These are phyloP conservation scores for Euryodendron excelsum DNA, from an alignment of 148 eudicot species.

Conservation along the genomic window DNA sequence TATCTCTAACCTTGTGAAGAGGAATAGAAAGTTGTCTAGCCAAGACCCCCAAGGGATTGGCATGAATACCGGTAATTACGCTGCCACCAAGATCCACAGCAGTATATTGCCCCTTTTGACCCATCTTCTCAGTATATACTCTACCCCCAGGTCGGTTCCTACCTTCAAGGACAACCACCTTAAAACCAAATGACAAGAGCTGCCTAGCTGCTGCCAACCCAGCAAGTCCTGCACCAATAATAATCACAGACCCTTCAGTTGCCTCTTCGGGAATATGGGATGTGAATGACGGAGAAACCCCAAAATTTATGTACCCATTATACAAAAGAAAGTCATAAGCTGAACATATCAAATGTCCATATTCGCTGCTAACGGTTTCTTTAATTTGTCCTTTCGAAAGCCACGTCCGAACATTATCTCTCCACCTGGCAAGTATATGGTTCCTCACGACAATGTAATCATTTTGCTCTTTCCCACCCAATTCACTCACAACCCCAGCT, in stretches of 20 bases:
- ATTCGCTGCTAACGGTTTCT: constrained; percentile 81
- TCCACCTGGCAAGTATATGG: constrained; percentile 86
- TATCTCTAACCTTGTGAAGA: constrained; percentile 86
- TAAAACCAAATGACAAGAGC: constrained; percentile 79
- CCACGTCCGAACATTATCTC: constrained; percentile 73
- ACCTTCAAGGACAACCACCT: constrained; percentile 82
- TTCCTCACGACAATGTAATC: constrained; percentile 92
- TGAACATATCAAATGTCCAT: constrained; percentile 63
- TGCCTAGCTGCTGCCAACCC: constrained; percentile 96
- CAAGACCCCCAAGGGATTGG: constrained; percentile 88
- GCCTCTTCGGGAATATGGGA: constrained; percentile 67
- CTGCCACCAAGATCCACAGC: constrained; percentile 94
- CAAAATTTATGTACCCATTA: constrained; percentile 89
- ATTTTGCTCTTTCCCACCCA: constrained; percentile 87
- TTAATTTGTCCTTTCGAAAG: constrained; percentile 66
- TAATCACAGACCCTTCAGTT: constrained; percentile 71
- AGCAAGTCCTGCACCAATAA: constrained; percentile 89
- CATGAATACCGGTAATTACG: constrained; percentile 91
- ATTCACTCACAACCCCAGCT: constrained; percentile 68
- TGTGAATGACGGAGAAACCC: constrained; percentile 57
- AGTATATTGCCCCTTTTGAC: constrained; percentile 50
- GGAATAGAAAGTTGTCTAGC: constrained; percentile 89
- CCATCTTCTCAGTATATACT: constrained; percentile 87
- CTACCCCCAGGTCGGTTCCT: constrained; percentile 90
- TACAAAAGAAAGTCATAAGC: constrained; percentile 83